phyloP scores from a whole-genome alignment of 116 monocot species.

The Zostera marina region DNA sequence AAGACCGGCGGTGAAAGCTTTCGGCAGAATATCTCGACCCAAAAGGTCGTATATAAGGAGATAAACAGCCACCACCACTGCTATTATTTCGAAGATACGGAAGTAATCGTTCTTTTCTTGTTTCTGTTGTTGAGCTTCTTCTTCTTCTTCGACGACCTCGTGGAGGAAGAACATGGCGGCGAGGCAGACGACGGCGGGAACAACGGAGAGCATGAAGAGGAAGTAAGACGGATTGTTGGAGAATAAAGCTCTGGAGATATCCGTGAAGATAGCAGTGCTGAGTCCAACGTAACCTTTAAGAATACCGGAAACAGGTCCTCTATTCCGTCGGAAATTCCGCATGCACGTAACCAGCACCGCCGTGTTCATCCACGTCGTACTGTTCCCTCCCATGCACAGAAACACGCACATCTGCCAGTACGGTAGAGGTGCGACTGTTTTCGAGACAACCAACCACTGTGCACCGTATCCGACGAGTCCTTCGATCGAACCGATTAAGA shows the following conservation, averaged over 20 bases:
- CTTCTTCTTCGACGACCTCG: constrained; percentile 15
- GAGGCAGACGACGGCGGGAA: constrained; percentile 50
- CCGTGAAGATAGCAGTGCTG: constrained; percentile 98
- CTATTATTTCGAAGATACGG: constrained; percentile 40
- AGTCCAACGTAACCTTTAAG: constrained; percentile 88
- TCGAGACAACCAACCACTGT: constrained; percentile 82
- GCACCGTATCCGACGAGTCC: constrained; percentile 84
- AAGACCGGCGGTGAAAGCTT: constrained; percentile 40
- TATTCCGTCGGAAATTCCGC: constrained; percentile 70
- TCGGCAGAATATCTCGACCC: constrained; percentile 26
- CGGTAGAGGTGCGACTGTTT: constrained; percentile 51
- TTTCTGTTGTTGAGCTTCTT: neutral
- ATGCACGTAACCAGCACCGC: constrained; percentile 97
- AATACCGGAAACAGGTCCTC: constrained; percentile 81
- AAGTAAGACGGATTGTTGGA: constrained; percentile 61
- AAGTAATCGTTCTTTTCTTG: constrained; percentile 18
- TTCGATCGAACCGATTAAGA: constrained; percentile 76
- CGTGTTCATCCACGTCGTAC: constrained; percentile 99
- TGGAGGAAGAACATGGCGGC: constrained; percentile 84
- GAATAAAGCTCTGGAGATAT: constrained; percentile 81
- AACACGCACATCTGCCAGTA: constrained; percentile 98
- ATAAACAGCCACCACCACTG: constrained; percentile 69
- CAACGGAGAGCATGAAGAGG: constrained; percentile 70
- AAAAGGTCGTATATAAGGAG: constrained; percentile 59
- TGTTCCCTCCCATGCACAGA: constrained; percentile 92